Percentiles rank a stretch among this genome's conserved stretches.
These are phyloP conservation scores for Melanogaster broomeanus DNA, from an alignment of 768 basidiomycete genomes.

Conservation along the genomic window DNA sequence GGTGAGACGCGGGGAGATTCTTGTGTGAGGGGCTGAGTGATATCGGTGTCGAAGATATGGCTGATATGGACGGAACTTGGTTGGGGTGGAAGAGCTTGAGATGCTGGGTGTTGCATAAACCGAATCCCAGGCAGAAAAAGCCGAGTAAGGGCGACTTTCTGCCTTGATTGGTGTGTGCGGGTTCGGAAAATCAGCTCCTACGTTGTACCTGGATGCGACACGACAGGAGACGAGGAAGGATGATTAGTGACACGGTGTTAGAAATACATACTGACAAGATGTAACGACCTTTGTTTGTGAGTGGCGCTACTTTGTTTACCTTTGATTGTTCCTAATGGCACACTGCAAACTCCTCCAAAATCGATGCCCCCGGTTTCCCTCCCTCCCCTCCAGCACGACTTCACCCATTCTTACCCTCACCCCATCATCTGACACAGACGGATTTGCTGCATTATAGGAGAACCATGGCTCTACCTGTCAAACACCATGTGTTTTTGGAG, in stretches of 20 bases:
- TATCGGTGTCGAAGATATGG: not conserved
- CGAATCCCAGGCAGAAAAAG: constrained; percentile 4
- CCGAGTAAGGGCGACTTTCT: not conserved
- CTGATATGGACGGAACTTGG: not conserved
- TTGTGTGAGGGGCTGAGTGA: not conserved
- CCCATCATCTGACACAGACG: not conserved
- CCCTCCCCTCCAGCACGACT: constrained; percentile 16
- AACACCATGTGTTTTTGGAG: not conserved
- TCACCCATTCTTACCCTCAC: constrained; percentile 2
- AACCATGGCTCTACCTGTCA: not conserved
- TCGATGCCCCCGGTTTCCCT: constrained; percentile 22
- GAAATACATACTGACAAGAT: constrained; percentile 20
- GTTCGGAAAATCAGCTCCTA: not conserved
- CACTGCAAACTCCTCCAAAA: constrained; percentile 20
- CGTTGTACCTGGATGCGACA: not conserved
- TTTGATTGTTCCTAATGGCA: constrained; percentile 14
- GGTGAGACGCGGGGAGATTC: constrained; percentile 22
- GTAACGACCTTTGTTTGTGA: constrained; percentile 33
- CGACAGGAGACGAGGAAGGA: not conserved
- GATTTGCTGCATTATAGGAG: not conserved
- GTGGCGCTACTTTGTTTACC: too few relatives aligned
- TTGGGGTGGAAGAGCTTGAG: not conserved
- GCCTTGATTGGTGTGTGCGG: not conserved
- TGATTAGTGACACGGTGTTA: constrained; percentile 13
- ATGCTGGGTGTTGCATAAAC: constrained; percentile 13